Evolutionary conservation across 257 asterid genomes (phyloP), one percentile per base, ranked within the genome.

Genomic region (Ligustrum vulgare): DNA sequence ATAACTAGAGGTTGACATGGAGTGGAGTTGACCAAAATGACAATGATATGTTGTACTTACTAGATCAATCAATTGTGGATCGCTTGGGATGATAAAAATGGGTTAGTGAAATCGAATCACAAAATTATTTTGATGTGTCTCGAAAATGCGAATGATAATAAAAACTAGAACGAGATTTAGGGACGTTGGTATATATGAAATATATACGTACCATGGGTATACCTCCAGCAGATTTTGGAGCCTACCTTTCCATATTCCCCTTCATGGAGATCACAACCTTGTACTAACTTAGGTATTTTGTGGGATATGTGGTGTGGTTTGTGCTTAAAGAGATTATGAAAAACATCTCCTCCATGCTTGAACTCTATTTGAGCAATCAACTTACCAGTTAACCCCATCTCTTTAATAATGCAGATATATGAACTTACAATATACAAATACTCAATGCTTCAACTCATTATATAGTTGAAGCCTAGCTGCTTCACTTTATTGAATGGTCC

Each of bases 191-290:
- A 22, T 49, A 16, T 49, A 49, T 49, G 62, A 51, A 2, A 51
- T 15, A n/a, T n/a, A 18, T 56, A 22, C 70, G 3, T 65, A 69
- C 72, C 72, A 1, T 69, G 72, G 11, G 72, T 69, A 33, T 69
- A 4, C 69, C 62, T 71, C 81, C 81, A 78, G 18, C 34, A 37
- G 8, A 82, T 71, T 28, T 70, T 64, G 8, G 75, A 45, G 2
- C 85, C 85, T 33, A 23, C 32, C 58, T 78, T 67, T 43, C 80
- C 82, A n/a, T 13, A 72, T 12, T 71, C 70, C 3, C 82, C 85
- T 35, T 82, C 80, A 3, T 70, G 85, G 47, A 78, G 43, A 18
- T 78, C 76, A 7, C 85, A 82, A 8, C 56, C 80, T 16, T 82
- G 80, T 13, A 69, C 58, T 39, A 15, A 36, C 4, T 69, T 31